These are phyloP conservation scores for Fusarium beomiforme DNA, from an alignment of 2,329 filamentous ascomycete genomes.

Conservation along the genomic window DNA sequence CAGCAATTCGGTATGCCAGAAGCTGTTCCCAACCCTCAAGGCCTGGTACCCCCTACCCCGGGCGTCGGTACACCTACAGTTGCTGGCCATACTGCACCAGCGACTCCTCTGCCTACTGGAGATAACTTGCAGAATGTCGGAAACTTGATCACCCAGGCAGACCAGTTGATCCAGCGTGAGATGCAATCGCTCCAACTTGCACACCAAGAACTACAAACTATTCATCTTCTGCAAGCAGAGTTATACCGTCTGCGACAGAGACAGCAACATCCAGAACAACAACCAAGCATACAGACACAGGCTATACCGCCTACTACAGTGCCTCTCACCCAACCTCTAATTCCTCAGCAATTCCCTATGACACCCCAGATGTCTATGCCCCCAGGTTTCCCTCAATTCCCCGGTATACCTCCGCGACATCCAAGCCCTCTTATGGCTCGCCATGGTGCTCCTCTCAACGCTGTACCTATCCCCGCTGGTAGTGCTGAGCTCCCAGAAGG, in stretches of 20 bases:
- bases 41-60: constrained; percentile 28
- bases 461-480: constrained; percentile 65
- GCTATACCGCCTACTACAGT: constrained; percentile 14
- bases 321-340: constrained; percentile 12
- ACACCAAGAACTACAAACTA: constrained; percentile 73
- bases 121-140: constrained; percentile 60
- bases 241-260: constrained; percentile 71
- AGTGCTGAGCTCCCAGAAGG: constrained; percentile 71
- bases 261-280: constrained; percentile 47
- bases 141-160: constrained; percentile 71
- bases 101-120: constrained; percentile 36
- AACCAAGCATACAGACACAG: constrained; percentile 34
- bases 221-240: constrained; percentile 75
- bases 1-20: constrained; percentile 66
- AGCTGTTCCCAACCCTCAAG: constrained; percentile 41
- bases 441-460: constrained; percentile 57
- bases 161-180: constrained; percentile 75
- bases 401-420: constrained; percentile 48
- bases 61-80: constrained; percentile 26
- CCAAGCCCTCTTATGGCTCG: constrained; percentile 56
- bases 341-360: constrained; percentile 29
- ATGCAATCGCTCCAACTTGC: constrained; percentile 69
- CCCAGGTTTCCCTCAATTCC: constrained; percentile 34
- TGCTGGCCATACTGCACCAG: constrained; percentile 25
- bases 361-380: constrained; percentile 28